Base-by-base conservation (phyloP, 768 basidiomycete genomes). In the Sporobolomyces phaffii region DNA sequence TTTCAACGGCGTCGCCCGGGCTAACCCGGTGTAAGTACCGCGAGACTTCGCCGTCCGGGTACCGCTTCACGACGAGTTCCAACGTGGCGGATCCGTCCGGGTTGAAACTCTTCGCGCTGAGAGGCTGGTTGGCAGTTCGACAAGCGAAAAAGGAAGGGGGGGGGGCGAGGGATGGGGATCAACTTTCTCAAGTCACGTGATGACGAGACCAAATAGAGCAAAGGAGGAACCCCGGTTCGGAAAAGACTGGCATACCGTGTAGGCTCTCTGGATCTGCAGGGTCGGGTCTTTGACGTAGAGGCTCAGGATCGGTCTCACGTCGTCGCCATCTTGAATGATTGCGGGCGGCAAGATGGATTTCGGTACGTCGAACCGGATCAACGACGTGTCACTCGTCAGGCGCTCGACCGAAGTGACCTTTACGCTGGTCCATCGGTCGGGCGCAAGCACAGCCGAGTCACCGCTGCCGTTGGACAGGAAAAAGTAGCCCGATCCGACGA, bases 61-160 rank as follows among this genome's bases (percentile, higher is more conserved):
- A 75, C 2, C 73, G 66, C 62, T 75, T 75, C 33, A 75, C 58
- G 29, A 75, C 54, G 15, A 75, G 65, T n/a, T 70, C 72, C 26
- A 70, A 57, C 40, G 62, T 50, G n/a, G 62, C 51, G 2, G 57
- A 26, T 18, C 72, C 60, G 5, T 50, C 34, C 1, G 57, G 24
- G 28, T 52, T 50, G 64, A 75, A 75, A 36, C 53, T 63, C 0
- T 53, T 24, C 6, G 68, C 29, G n/a, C 33, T 28, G 4, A 75
- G 61, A 2, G 73, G 73, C 62, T 71, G 60, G 2, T 22, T n/a
- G 13, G 48, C 24, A 31, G 29, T 14, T 14, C 31, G 14, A 2
- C 29, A 14, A 34, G 17, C 7, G 49, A 53, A 33, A 34, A 1
- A 13, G n/a, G 31, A 28, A 24, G 6, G n/a, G n/a, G n/a, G n/a